Base-by-base conservation (phyloP, 352 stramenopile species). In the Globisporangium iwayamae region DNA sequence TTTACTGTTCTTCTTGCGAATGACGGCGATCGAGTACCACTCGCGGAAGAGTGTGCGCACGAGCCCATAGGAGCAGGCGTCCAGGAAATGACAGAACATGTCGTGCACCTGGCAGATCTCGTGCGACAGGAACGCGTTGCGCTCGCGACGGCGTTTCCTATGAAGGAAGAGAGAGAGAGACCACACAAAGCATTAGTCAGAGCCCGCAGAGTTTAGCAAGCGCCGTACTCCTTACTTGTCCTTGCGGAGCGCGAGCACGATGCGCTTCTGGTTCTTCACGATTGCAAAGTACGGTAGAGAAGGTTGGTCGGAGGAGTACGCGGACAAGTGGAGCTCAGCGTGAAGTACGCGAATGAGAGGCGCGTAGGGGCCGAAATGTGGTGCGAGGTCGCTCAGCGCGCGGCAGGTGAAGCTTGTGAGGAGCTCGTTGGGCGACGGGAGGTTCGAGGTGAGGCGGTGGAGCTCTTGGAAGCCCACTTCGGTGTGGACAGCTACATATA, bases 1-100 rank as follows among this genome's bases (percentile, higher is more conserved):
- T 34, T 75, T 83, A 45, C 80, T 74, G 56, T 89, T 89, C 81
- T 86, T 85, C 56, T 92, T 92, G 60, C 72, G 73, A 6, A 89
- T 63, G 20, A 92, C 58, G 0, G 73, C 73, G 50, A 81, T 59
- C 10, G 72, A 80, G 66, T 92, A 78, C 83, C 83, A 92, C 58
- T 89, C 79, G n/a, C 68, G 79, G 52, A 92, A 78, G 48, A 88
- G 64, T 13, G 83, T 75, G 1, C 75, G 76, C 32, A 81, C 61
- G 41, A 92, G 62, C 7, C 78, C 78, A 8, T 67, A 56, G 0
- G 70, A 73, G 57, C 79, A 88, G 16, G 81, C 71, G 5, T 75
- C 70, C 45, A 92, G 62, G 45, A 89, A 86, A 38, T 63, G 66
- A 25, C 61, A 66, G 22, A 90, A 81, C 56, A 75, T 87, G n/a